Percentiles rank a stretch among this genome's conserved stretches.
Evolutionary conservation across 2,329 filamentous ascomycete genomes (phyloP).

Genomic region (Exophiala bonariae): DNA sequence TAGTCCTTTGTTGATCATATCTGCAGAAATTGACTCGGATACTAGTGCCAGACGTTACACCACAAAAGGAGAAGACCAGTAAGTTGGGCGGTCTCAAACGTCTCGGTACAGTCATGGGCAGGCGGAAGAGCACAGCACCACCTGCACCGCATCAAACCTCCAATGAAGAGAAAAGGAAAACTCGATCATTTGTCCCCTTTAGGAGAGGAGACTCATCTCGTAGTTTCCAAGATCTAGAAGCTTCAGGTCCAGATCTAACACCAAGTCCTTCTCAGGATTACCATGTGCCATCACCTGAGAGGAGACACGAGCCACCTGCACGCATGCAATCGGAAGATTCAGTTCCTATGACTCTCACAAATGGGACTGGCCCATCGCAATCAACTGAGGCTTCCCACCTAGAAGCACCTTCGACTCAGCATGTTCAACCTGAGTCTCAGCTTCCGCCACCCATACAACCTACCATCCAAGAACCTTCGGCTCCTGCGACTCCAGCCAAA

Average conservation of each 20-base stretch:
- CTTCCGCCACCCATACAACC: conserved; percentile 11
- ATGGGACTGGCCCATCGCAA: conserved; percentile 13
- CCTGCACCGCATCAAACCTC: conserved; percentile 32
- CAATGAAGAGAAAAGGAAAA: conserved; percentile 40
- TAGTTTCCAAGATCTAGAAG: conserved; percentile 32
- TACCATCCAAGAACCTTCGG: conserved; percentile 6
- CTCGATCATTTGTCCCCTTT: conserved; percentile 44
- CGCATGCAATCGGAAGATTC: conserved; percentile 7
- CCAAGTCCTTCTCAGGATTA: conserved; percentile 22
- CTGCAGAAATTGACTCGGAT: conserved; percentile 4
- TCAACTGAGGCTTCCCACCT: conserved; percentile 11
- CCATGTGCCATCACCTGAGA: conserved; percentile 15
- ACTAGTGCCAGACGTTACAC: conserved; percentile 36
- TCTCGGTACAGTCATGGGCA: conserved; percentile 49
- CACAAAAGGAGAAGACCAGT: conserved; percentile 48
- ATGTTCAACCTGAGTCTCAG: conserved; percentile 8
- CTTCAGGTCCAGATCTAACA: conserved; percentile 27
- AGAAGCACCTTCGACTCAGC: conserved; percentile 11
- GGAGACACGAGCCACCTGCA: conserved; percentile 14
- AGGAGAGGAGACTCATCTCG: conserved; percentile 41
- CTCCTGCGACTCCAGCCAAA: conserved; percentile 10
- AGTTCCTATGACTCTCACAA: conserved; percentile 9
- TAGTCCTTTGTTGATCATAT: no score
- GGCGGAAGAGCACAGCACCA: conserved; percentile 44
- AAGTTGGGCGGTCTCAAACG: conserved; percentile 46